Evolutionary conservation across 805 yeast genomes (phyloP).

Genomic region (Myxozyma kluyveri): DNA sequence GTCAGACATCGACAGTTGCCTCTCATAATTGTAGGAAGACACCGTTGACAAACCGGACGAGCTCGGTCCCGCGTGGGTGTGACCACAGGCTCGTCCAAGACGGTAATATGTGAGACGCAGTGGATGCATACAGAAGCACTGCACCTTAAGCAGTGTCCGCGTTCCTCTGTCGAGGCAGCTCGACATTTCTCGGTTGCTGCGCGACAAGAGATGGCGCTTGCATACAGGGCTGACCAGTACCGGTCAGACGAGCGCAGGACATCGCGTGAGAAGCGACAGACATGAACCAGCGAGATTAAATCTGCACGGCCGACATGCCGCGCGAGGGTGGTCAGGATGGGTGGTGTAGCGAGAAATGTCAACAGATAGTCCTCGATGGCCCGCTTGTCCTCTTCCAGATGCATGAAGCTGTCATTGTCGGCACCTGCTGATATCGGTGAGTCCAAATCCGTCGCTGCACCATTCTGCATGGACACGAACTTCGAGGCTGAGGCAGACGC

Average conservation of each 20-base stretch:
- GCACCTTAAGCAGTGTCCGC: conserved; percentile 13
- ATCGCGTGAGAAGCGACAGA: conserved; percentile 15
- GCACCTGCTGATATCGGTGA: no score
- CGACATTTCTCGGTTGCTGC: conserved; percentile 18
- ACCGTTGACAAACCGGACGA: conserved; percentile 9
- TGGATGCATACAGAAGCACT: not conserved
- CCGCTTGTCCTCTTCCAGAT: no score
- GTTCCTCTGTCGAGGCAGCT: not conserved
- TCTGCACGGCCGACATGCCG: conserved; percentile 5
- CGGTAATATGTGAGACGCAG: not conserved
- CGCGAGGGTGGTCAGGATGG: conserved; percentile 3
- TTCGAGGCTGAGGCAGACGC: no score
- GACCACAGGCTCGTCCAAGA: not conserved
- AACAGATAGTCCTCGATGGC: not conserved
- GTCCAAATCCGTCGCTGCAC: no score
- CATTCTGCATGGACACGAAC: no score
- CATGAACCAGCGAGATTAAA: conserved; percentile 7
- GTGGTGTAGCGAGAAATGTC: conserved; percentile 8
- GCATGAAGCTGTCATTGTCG: no score
- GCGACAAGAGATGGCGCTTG: conserved; percentile 19
- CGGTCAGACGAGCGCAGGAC: conserved; percentile 5
- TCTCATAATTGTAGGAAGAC: conserved; percentile 12
- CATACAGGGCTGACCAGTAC: conserved; percentile 9
- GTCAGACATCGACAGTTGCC: conserved; percentile 17
- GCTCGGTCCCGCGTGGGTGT: not conserved